phyloP scores from a whole-genome alignment of 345 rosid species.

The Hibiscus syriacus region DNA sequence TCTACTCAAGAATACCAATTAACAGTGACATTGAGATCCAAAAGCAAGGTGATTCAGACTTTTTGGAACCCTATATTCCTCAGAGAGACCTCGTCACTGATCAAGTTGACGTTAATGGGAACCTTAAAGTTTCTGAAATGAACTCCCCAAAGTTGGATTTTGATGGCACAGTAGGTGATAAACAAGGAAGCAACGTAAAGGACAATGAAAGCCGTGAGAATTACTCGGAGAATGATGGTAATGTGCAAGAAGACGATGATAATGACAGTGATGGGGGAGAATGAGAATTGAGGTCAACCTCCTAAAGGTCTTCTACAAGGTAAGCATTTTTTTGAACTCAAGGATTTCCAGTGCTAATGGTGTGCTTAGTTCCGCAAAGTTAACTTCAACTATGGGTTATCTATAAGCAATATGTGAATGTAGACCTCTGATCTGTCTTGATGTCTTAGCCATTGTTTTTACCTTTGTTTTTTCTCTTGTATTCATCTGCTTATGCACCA shows the following conservation, averaged over 20 bases:
- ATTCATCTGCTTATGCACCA: background rate
- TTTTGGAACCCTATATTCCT: slow-evolving; percentile 17
- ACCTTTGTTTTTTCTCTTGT: background rate
- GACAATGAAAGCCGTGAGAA: slow-evolving; percentile 11
- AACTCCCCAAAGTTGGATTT: slow-evolving; percentile 11
- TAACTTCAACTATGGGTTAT: background rate
- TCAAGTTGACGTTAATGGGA: slow-evolving; percentile 2
- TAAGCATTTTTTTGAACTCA: background rate
- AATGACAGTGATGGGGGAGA: slow-evolving; percentile 4
- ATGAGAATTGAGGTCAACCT: background rate
- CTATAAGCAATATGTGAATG: background rate
- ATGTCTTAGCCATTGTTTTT: background rate
- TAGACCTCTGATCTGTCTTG: background rate
- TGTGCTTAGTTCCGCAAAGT: background rate
- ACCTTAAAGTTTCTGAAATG: slow-evolving; percentile 11
- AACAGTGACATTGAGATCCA: slow-evolving; percentile 3
- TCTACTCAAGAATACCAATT: slow-evolving; percentile 21
- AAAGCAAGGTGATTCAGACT: slow-evolving; percentile 25
- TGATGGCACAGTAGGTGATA: slow-evolving; percentile 6
- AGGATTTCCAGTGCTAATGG: background rate
- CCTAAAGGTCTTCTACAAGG: background rate
- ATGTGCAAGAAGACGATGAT: slow-evolving; percentile 1
- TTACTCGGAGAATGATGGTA: background rate
- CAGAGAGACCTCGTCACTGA: slow-evolving; percentile 6
- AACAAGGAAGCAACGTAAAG: slow-evolving; percentile 9